A percentile compares a stretch with the other conserved stretches of the same genome.
Evolutionary conservation across 306 rosid genomes (phyloP).

Genomic region (Medicago ruthenica): DNA sequence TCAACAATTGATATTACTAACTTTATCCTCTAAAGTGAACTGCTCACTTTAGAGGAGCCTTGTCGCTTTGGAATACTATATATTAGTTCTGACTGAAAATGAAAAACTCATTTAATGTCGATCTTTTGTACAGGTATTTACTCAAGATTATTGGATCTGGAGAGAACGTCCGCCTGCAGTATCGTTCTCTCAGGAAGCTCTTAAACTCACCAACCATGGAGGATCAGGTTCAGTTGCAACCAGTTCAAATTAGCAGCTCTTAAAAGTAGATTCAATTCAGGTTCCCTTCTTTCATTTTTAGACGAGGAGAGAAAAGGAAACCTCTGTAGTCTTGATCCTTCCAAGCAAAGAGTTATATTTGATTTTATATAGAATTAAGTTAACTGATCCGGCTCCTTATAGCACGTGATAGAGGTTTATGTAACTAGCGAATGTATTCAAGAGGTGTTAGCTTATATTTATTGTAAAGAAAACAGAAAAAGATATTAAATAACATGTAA

Average conservation of each 20-base stretch:
- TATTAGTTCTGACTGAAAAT: not conserved
- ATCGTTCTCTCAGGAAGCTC: slow-evolving; percentile 91
- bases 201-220: slow-evolving; percentile 49
- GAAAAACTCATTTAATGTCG: slow-evolving; percentile 32
- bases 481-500: slow-evolving; percentile 48
- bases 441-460: slow-evolving; percentile 30
- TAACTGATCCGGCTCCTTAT: slow-evolving; percentile 46
- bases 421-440: slow-evolving; percentile 41
- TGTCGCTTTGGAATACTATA: slow-evolving; percentile 9
- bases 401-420: slow-evolving; percentile 46
- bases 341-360: slow-evolving; percentile 29
- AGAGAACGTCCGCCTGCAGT: slow-evolving; percentile 92
- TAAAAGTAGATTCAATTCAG: slow-evolving; percentile 37
- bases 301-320: slow-evolving; percentile 36
- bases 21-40: too few relatives aligned
- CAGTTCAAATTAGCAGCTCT: slow-evolving; percentile 70
- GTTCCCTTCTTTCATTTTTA: slow-evolving; percentile 35
- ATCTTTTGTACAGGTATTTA: slow-evolving; percentile 71
- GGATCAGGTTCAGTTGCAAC: slow-evolving; percentile 56
- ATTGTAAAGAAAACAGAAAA: slow-evolving; percentile 48
- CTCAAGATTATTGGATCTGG: slow-evolving; percentile 85
- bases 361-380: slow-evolving; percentile 40
- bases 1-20: too few relatives aligned
- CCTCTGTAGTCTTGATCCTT: slow-evolving; percentile 38
- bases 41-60: too few relatives aligned